phyloP scores from a whole-genome alignment of 768 basidiomycete species.

The Galerina marginata region DNA sequence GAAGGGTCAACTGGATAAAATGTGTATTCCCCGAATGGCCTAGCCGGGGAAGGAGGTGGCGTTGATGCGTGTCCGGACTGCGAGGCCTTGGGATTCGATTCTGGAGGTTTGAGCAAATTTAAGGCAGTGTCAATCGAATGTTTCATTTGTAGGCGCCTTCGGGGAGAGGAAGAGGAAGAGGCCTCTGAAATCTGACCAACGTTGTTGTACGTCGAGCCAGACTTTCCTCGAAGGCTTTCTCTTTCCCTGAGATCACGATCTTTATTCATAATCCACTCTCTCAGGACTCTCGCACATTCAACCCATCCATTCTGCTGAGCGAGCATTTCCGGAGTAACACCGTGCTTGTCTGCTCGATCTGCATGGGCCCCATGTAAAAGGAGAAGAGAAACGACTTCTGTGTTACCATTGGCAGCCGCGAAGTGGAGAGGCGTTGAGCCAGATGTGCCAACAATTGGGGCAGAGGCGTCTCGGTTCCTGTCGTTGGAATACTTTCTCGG shows the following conservation, averaged over 20 bases:
- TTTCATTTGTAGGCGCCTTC: slow-evolving; percentile 67
- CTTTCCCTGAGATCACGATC: slow-evolving; percentile 66
- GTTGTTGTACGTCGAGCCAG: slow-evolving; percentile 10
- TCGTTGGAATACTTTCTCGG: slow-evolving; percentile 78
- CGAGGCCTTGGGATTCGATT: slow-evolving; percentile 32
- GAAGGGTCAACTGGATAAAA: slow-evolving; percentile 44
- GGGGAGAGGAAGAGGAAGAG: slow-evolving; percentile 26
- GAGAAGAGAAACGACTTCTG: slow-evolving; percentile 74
- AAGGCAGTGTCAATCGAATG: slow-evolving; percentile 79
- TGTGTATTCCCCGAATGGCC: slow-evolving; percentile 52
- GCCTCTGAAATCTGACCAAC: slow-evolving; percentile 31
- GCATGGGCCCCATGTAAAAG: slow-evolving; percentile 86
- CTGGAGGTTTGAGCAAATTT: slow-evolving; percentile 52
- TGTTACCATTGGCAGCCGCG: slow-evolving; percentile 94
- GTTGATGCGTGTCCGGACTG: slow-evolving; percentile 31
- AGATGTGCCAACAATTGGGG: slow-evolving; percentile 79
- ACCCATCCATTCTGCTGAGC: slow-evolving; percentile 82
- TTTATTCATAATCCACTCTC: slow-evolving; percentile 68
- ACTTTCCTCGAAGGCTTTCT: slow-evolving; percentile 32
- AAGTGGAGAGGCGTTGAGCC: slow-evolving; percentile 97
- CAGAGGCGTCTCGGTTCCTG: slow-evolving; percentile 65
- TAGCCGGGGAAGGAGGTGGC: slow-evolving; percentile 48
- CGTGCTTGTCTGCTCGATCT: slow-evolving; percentile 87
- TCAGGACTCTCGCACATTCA: slow-evolving; percentile 75
- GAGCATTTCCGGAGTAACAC: slow-evolving; percentile 83